These are phyloP conservation scores for Cyberlindnera suaveolens DNA, from an alignment of 805 yeast genomes.

Conservation along the genomic window DNA sequence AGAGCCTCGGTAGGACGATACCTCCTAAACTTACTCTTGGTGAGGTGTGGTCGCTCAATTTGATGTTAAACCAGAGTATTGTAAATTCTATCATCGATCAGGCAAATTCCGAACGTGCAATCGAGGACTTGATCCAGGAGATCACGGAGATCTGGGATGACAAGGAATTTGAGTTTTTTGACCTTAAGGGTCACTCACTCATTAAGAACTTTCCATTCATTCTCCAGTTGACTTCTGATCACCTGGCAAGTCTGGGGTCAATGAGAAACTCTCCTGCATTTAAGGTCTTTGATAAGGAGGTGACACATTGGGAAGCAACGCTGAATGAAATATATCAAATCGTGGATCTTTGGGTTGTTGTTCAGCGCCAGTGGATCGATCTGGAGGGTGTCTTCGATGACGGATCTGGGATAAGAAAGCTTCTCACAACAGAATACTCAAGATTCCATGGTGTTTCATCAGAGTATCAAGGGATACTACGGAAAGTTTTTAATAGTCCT, in stretches of 20 bases:
- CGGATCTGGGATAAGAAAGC: conserved; percentile 48
- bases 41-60: conserved; percentile 55
- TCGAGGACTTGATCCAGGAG: conserved; percentile 49
- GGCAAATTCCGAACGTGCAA: conserved; percentile 67
- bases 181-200: conserved; percentile 46
- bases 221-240: conserved; percentile 52
- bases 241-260: conserved; percentile 54
- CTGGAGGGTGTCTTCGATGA: conserved; percentile 70
- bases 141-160: conserved; percentile 54
- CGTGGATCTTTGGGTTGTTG: conserved; percentile 72
- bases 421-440: conserved; percentile 64
- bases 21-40: conserved; percentile 16
- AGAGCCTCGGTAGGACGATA: conserved; percentile 21
- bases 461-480: conserved; percentile 51
- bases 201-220: conserved; percentile 64
- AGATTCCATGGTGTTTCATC: conserved; percentile 58
- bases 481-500: conserved; percentile 41
- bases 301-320: conserved; percentile 46
- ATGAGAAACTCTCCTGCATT: conserved; percentile 68
- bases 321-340: conserved; percentile 45
- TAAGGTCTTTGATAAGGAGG: conserved; percentile 52
- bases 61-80: conserved; percentile 36
- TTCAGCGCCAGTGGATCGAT: conserved; percentile 86
- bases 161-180: conserved; percentile 45
- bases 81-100: conserved; percentile 46